Percentiles rank a stretch among this genome's conserved stretches.
Conservation (phyloP, 164 flowering plant species). For the Sedum album region DNA sequence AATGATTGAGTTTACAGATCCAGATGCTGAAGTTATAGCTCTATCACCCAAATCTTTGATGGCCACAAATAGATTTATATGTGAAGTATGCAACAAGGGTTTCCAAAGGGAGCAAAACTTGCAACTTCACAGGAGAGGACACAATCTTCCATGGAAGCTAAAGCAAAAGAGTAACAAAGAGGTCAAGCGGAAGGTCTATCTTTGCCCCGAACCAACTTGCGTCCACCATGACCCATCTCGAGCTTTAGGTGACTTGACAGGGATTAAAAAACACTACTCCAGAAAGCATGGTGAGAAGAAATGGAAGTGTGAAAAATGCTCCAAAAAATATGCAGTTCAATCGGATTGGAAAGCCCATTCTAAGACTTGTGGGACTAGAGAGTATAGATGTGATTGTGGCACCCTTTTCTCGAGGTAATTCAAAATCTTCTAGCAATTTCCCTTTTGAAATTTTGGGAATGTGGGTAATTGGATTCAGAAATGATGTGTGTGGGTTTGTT, state of each 20-base stretch:
- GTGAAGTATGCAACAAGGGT: constrained; percentile 14
- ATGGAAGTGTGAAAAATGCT: constrained; percentile 10
- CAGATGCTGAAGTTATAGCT: constrained; percentile 10
- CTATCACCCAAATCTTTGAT: constrained; percentile 12
- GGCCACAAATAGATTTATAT: constrained; percentile 12
- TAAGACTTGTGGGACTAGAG: constrained; percentile 8
- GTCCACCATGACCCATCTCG: constrained; percentile 41
- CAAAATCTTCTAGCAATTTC: neutral
- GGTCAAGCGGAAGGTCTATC: constrained; percentile 19
- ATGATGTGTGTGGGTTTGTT: too few relatives aligned
- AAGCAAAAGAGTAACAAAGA: constrained; percentile 13
- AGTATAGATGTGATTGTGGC: constrained; percentile 9
- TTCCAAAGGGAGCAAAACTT: constrained; percentile 10
- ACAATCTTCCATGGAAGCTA: constrained; percentile 15
- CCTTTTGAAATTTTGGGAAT: neutral
- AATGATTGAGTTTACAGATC: constrained; percentile 7
- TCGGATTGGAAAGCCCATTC: constrained; percentile 8
- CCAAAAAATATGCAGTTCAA: constrained; percentile 6
- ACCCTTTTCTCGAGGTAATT: constrained; percentile 2
- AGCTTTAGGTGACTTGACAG: constrained; percentile 12
- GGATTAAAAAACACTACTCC: constrained; percentile 13
- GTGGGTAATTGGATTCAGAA: neutral
- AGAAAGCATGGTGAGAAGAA: constrained; percentile 13
- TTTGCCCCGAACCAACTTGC: constrained; percentile 31
- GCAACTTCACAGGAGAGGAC: constrained; percentile 14